These are phyloP conservation scores for Podosphaera xanthii DNA, from an alignment of 2,329 filamentous ascomycete species.

Conservation along the genomic window DNA sequence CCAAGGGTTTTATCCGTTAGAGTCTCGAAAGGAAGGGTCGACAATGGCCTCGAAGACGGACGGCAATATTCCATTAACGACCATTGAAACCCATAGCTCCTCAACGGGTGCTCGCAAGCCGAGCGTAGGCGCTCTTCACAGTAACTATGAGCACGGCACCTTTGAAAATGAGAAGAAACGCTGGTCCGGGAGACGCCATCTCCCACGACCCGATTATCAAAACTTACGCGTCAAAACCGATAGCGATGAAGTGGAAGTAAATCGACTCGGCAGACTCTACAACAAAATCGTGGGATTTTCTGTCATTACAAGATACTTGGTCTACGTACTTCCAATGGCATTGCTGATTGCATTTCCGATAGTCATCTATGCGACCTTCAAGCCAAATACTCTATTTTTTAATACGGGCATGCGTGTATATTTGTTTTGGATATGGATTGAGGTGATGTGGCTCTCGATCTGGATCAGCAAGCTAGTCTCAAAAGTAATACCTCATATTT, in stretches of 20 bases:
- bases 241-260: constrained; percentile 32
- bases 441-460: constrained; percentile 42
- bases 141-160: constrained; percentile 6
- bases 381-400: constrained; percentile 9
- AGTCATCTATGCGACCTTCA: constrained; percentile 20
- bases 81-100: constrained; percentile 31
- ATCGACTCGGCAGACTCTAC: constrained; percentile 42
- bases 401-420: constrained; percentile 27
- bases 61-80: constrained; percentile 29
- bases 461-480: constrained; percentile 46
- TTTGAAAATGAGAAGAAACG: constrained; percentile 12
- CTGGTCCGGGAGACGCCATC: constrained; percentile 20
- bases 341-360: constrained; percentile 38
- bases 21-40: background rate
- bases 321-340: constrained; percentile 43
- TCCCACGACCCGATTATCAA: constrained; percentile 19
- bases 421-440: constrained; percentile 44
- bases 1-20: background rate
- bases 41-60: constrained; percentile 10
- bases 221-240: constrained; percentile 23
- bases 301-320: constrained; percentile 39
- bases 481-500: constrained; percentile 33
- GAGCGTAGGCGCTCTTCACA: constrained; percentile 16
- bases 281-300: constrained; percentile 40
- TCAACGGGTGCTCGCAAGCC: constrained; percentile 30